A percentile compares a stretch with the other conserved stretches of the same genome.
phyloP scores from a whole-genome alignment of 2,329 filamentous ascomycete genomes.

The Exophiala mesophila region DNA sequence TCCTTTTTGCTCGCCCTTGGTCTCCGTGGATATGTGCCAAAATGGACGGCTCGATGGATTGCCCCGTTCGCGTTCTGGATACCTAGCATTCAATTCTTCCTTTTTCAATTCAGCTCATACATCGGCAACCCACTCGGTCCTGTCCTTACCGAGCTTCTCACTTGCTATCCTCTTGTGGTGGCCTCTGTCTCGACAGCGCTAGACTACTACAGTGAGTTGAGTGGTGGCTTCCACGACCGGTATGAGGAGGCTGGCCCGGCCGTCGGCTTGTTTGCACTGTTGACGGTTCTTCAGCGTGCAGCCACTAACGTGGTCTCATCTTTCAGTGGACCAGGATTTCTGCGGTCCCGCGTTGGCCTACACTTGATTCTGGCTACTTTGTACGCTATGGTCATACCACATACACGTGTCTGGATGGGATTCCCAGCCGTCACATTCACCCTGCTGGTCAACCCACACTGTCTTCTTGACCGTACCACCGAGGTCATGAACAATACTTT shows the following conservation, averaged over 20 bases:
- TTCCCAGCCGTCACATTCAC: conserved; percentile 64
- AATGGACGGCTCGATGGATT: conserved; percentile 45
- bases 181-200: conserved; percentile 61
- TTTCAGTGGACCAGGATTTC: conserved; percentile 56
- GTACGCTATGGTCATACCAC: conserved; percentile 65
- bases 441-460: conserved; percentile 67
- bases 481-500: conserved; percentile 63
- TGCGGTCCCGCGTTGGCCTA: conserved; percentile 67
- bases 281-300: conserved; percentile 47
- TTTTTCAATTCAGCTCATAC: conserved; percentile 61
- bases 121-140: conserved; percentile 71
- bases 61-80: conserved; percentile 72
- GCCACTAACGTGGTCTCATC: conserved; percentile 39
- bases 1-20: conserved; percentile 69
- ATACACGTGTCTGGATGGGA: conserved; percentile 60
- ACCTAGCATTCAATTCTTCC: conserved; percentile 65
- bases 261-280: conserved; percentile 61
- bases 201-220: conserved; percentile 54
- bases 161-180: conserved; percentile 64
- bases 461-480: conserved; percentile 58
- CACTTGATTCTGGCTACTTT: conserved; percentile 62
- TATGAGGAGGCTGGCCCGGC: conserved; percentile 61
- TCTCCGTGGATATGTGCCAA: conserved; percentile 48
- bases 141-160: conserved; percentile 66
- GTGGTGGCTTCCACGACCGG: conserved; percentile 51